Conservation (phyloP, 805 yeast species). For the Sugiyamaella marilandica region DNA sequence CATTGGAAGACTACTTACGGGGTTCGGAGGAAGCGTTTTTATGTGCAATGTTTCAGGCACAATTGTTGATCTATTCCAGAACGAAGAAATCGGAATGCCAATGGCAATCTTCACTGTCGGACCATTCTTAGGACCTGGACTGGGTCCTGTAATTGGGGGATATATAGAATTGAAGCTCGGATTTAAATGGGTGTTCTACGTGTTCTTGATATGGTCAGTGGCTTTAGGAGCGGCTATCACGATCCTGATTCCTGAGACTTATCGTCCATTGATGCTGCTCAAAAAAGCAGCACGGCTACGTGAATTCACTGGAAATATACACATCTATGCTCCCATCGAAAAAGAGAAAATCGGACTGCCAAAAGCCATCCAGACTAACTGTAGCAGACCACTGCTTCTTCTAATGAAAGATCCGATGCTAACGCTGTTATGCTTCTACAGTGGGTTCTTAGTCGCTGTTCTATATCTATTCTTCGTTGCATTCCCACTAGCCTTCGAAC, state of each 20-base stretch:
- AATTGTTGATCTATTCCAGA: slow-evolving; percentile 69
- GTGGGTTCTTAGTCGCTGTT: slow-evolving; percentile 53
- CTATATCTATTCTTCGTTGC: slow-evolving; percentile 58
- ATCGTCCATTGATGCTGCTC: slow-evolving; percentile 74
- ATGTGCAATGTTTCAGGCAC: slow-evolving; percentile 84
- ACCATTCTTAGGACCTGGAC: slow-evolving; percentile 72
- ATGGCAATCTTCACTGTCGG: slow-evolving; percentile 74
- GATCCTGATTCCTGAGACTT: slow-evolving; percentile 59
- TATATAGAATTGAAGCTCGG: slow-evolving; percentile 54
- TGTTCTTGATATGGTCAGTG: slow-evolving; percentile 57
- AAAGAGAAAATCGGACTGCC: slow-evolving; percentile 10
- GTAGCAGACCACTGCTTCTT: slow-evolving; percentile 49
- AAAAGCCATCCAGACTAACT: slow-evolving; percentile 34
- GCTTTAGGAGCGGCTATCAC: slow-evolving; percentile 46
- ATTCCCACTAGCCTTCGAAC: slow-evolving; percentile 50
- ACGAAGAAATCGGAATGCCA: slow-evolving; percentile 61
- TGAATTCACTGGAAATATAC: slow-evolving; percentile 34
- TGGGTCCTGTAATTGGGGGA: slow-evolving; percentile 63
- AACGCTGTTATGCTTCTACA: slow-evolving; percentile 48
- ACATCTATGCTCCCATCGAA: slow-evolving; percentile 42
- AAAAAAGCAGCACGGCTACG: slow-evolving; percentile 61
- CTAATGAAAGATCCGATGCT: slow-evolving; percentile 52
- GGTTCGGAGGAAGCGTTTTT: slow-evolving; percentile 75
- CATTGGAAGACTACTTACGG: slow-evolving; percentile 68
- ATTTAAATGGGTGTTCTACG: slow-evolving; percentile 70